Evolutionary conservation across 495 filamentous ascomycete species (phyloP).

Genomic region (Pseudoneurospora amorphoporcata): DNA sequence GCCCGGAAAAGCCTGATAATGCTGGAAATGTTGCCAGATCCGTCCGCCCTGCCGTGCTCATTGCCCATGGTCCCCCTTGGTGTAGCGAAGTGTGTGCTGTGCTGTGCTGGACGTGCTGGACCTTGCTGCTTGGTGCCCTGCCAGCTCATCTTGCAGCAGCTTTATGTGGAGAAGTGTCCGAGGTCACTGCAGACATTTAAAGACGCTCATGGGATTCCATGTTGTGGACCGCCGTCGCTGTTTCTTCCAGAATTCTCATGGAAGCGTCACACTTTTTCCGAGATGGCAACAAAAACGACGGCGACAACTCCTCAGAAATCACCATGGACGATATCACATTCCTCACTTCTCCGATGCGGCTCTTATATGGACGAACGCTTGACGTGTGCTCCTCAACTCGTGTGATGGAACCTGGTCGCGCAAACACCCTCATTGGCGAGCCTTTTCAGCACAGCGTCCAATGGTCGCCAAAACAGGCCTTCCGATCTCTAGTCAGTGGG

Average conservation of each 20-base stretch:
- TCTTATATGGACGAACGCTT: conserved; percentile 14
- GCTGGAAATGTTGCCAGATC: not conserved
- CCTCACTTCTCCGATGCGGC: conserved; percentile 10
- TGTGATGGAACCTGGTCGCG: conserved; percentile 14
- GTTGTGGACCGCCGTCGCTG: not conserved
- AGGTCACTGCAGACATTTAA: conserved; percentile 17
- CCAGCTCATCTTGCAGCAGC: conserved; percentile 32
- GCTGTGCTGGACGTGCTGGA: not conserved
- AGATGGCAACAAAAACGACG: not conserved
- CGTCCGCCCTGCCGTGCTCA: not conserved
- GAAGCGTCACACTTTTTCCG: not conserved
- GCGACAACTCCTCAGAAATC: not conserved
- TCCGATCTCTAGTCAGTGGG: conserved; percentile 12
- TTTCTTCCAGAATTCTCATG: not conserved
- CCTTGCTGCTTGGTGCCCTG: conserved; percentile 12
- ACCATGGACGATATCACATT: not conserved
- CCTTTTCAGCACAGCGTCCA: conserved; percentile 14
- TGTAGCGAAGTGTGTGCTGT: not conserved
- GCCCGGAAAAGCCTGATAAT: not conserved
- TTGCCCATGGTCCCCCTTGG: not conserved
- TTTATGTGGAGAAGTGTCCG: conserved; percentile 19
- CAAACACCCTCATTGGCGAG: conserved; percentile 22
- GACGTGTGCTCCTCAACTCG: conserved; percentile 7
- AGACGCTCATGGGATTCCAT: conserved; percentile 1
- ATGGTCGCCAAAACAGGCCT: conserved; percentile 22